Evolutionary conservation across 371 early-diverging fungal genomes (phyloP).

Genomic region (Blastocladiella emersonii): DNA sequence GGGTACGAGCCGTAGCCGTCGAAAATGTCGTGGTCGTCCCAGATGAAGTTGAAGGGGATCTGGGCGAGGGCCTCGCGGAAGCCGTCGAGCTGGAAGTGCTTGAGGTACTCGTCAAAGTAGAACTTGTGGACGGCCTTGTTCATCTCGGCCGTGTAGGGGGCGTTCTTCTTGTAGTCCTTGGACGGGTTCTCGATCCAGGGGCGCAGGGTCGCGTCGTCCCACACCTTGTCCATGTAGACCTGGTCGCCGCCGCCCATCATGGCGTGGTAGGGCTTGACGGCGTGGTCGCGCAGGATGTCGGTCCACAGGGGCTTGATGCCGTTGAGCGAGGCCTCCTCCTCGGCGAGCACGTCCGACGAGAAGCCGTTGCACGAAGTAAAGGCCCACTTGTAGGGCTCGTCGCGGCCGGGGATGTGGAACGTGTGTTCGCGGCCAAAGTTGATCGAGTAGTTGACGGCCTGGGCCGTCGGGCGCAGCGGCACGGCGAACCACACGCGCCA

Average conservation of each 20-base stretch:
- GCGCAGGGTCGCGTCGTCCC: conserved; percentile 31
- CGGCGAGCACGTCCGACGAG: conserved; percentile 37
- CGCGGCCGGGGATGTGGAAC: conserved; percentile 31
- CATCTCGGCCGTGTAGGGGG: conserved; percentile 37
- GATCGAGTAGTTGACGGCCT: conserved; percentile 26
- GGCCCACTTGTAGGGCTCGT: conserved; percentile 33
- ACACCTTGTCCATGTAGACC: conserved; percentile 49
- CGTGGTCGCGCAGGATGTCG: conserved; percentile 57
- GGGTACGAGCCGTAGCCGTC: conserved; percentile 78
- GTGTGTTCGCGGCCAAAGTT: conserved; percentile 22
- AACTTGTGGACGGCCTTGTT: conserved; percentile 39
- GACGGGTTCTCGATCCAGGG: conserved; percentile 43
- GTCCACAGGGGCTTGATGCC: conserved; percentile 63
- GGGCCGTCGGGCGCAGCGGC: conserved; percentile 11
- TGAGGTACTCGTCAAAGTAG: conserved; percentile 58
- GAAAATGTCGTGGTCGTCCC: conserved; percentile 32
- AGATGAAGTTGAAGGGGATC: conserved; percentile 50
- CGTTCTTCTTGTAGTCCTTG: conserved; percentile 28
- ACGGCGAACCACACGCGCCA: conserved; percentile 6
- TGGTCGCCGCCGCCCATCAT: conserved; percentile 79
- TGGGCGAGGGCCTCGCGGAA: conserved; percentile 47
- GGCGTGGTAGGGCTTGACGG: conserved; percentile 51
- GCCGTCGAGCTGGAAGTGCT: conserved; percentile 46
- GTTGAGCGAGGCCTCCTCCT: conserved; percentile 35
- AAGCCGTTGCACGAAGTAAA: conserved; percentile 61